phyloP scores from a whole-genome alignment of 768 basidiomycete genomes.

The Cyathus striatus region DNA sequence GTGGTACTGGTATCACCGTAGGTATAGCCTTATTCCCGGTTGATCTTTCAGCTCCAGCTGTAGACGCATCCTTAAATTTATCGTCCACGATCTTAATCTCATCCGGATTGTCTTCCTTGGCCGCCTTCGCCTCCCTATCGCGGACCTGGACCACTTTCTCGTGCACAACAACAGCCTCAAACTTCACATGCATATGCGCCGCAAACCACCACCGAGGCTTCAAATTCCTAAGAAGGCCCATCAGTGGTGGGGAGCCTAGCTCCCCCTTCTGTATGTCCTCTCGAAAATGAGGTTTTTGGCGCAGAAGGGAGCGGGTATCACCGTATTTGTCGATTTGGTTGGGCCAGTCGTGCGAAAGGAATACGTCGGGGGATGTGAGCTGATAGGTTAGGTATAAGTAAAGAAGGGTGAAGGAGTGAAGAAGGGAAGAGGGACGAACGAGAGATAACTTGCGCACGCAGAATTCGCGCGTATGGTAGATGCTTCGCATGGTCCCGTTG shows the following conservation, averaged over 20 bases:
- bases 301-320: constrained; percentile 57
- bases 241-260: constrained; percentile 85
- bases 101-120: too few species aligned
- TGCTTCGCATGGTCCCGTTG: constrained; percentile 63
- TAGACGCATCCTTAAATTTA: constrained; percentile 17
- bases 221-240: constrained; percentile 67
- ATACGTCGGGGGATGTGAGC: constrained; percentile 65
- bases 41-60: not conserved
- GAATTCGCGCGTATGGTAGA: constrained; percentile 89
- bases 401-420: not conserved
- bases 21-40: constrained; percentile 1
- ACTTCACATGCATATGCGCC: constrained; percentile 87
- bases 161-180: constrained; percentile 55
- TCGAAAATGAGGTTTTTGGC: constrained; percentile 74
- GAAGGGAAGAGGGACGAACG: constrained; percentile 28
- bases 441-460: constrained; percentile 75
- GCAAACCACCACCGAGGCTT: constrained; percentile 89
- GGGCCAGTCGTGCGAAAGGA: constrained; percentile 98
- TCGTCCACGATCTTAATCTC: constrained; percentile 44
- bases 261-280: constrained; percentile 59
- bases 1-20: too few species aligned
- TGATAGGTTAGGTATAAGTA: constrained; percentile 15
- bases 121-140: not conserved
- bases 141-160: not conserved
- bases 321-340: constrained; percentile 79